Percentiles rank a stretch among this genome's conserved stretches.
Conservation (phyloP, 352 stramenopile genomes). For the Pythium vanterpoolii region DNA sequence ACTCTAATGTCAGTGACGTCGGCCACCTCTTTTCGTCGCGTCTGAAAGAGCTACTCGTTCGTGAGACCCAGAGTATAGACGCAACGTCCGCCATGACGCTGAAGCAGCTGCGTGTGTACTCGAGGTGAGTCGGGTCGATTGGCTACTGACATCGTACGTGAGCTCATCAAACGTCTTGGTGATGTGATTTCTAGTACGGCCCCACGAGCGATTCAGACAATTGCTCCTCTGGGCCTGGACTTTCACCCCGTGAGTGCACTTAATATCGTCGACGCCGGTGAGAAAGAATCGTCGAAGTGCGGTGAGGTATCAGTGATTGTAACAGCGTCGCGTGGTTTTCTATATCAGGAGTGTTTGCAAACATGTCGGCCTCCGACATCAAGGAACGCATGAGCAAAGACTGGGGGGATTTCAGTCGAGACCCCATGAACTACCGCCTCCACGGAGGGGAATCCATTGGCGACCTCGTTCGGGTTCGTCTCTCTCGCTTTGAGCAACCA, state of each 20-base stretch:
- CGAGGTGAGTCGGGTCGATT: slow-evolving; percentile 23
- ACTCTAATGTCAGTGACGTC: slow-evolving; percentile 15
- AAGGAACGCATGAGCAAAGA: slow-evolving; percentile 33
- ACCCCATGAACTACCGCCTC: slow-evolving; percentile 46
- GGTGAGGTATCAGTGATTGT: background rate
- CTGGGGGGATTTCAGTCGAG: slow-evolving; percentile 37
- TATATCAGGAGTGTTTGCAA: slow-evolving; percentile 32
- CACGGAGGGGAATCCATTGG: slow-evolving; percentile 45
- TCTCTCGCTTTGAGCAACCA: background rate
- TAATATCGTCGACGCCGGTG: slow-evolving; percentile 41
- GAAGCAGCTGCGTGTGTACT: slow-evolving; percentile 37
- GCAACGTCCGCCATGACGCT: background rate
- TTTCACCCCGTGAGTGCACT: slow-evolving; percentile 41
- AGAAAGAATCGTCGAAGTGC: background rate
- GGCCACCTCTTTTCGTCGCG: slow-evolving; percentile 26
- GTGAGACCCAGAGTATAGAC: slow-evolving; percentile 7
- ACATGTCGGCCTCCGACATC: slow-evolving; percentile 38
- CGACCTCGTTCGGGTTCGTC: slow-evolving; percentile 38
- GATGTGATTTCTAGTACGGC: slow-evolving; percentile 24
- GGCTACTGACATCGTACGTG: background rate
- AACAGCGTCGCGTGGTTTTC: background rate
- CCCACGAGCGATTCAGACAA: slow-evolving; percentile 38
- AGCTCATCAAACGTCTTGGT: background rate
- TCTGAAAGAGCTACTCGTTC: slow-evolving; percentile 27
- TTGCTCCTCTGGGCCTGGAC: slow-evolving; percentile 33